These are phyloP conservation scores for Cyclocybe aegerita DNA, from an alignment of 768 basidiomycete species.

Conservation along the genomic window DNA sequence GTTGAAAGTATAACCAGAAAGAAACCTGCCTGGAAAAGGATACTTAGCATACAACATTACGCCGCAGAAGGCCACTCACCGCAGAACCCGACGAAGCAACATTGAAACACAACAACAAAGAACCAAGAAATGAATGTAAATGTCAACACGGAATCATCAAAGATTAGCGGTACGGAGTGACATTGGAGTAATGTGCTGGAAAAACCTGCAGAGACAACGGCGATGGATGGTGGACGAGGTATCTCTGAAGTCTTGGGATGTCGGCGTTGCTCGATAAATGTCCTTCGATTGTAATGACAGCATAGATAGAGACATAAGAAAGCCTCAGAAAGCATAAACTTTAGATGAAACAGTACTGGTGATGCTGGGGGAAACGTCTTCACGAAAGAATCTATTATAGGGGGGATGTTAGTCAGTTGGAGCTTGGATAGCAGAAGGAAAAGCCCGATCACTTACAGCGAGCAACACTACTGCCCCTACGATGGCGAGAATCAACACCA, in stretches of 20 bases:
- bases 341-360: background rate
- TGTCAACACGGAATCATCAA: too few relatives aligned
- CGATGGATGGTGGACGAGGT: too few relatives aligned
- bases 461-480: slow-evolving; percentile 88
- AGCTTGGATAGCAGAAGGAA: background rate
- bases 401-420: background rate
- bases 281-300: background rate
- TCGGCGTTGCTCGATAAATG: too few relatives aligned
- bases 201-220: too few relatives aligned
- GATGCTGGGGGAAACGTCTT: slow-evolving; percentile 5
- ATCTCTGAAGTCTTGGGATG: too few relatives aligned
- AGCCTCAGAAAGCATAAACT: background rate
- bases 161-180: too few relatives aligned
- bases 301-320: slow-evolving; percentile 1
- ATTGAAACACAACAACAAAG: background rate
- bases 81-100: background rate
- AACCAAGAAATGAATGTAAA: background rate
- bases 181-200: too few relatives aligned
- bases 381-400: slow-evolving; percentile 13
- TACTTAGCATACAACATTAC: background rate
- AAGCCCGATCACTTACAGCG: slow-evolving; percentile 62
- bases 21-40: background rate
- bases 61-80: background rate
- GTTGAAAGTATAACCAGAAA: background rate
- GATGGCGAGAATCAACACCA: slow-evolving; percentile 83